Conservation (phyloP, 75 land plant species). For the Chamaecyparis obtusa region DNA sequence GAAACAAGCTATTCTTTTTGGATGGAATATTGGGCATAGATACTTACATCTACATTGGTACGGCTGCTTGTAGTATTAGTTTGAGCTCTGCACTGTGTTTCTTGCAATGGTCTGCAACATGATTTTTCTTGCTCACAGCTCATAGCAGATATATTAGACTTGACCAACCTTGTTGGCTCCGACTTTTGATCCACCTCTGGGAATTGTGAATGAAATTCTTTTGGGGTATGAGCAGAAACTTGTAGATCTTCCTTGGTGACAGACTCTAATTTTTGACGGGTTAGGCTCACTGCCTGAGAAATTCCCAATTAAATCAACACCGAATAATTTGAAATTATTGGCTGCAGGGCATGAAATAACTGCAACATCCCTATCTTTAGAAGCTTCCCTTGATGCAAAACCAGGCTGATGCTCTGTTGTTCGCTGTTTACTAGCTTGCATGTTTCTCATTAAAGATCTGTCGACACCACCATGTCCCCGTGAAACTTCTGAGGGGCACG, state of each 20-base stretch:
- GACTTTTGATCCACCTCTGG: conserved; percentile 24
- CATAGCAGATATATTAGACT: conserved; percentile 22
- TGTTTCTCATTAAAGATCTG: neutral
- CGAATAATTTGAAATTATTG: conserved; percentile 63
- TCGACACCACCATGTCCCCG: neutral
- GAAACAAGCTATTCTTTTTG: neutral
- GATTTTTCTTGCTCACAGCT: conserved; percentile 38
- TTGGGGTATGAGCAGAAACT: neutral
- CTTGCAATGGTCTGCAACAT: conserved; percentile 17
- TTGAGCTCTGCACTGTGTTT: conserved; percentile 31
- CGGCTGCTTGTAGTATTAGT: conserved; percentile 58
- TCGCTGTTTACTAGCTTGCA: conserved; percentile 2
- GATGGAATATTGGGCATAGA: neutral
- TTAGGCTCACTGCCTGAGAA: conserved; percentile 14
- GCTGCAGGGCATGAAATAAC: conserved; percentile 19
- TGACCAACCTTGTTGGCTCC: conserved; percentile 25
- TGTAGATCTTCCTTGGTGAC: too few relatives aligned
- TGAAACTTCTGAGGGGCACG: too few relatives aligned
- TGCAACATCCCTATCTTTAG: conserved; percentile 15
- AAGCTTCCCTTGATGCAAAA: neutral
- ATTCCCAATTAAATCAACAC: conserved; percentile 38
- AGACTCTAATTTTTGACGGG: neutral
- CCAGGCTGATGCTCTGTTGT: conserved; percentile 20
- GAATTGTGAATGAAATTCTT: conserved; percentile 12
- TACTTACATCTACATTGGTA: conserved; percentile 58